These are phyloP conservation scores for Geosmithia putterillii DNA, from an alignment of 2,329 filamentous ascomycete species.

Conservation along the genomic window DNA sequence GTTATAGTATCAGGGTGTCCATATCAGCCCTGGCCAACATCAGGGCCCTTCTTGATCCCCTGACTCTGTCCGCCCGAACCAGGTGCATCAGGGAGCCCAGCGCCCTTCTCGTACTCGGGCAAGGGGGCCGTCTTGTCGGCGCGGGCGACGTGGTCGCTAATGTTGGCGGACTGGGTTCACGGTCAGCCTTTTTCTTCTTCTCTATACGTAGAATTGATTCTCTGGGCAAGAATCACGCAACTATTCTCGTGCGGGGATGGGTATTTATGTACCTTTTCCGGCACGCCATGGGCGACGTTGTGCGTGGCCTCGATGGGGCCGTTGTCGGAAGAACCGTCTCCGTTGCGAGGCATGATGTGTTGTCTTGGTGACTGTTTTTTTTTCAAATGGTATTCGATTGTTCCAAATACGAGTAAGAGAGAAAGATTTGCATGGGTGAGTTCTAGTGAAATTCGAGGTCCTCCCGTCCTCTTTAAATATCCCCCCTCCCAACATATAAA, in stretches of 20 bases:
- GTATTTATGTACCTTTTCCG: conserved; percentile 18
- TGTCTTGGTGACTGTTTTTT: not conserved
- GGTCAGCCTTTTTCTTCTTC: not conserved
- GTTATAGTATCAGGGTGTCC: too few species aligned
- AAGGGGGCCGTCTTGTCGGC: conserved; percentile 36
- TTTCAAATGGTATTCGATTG: too few species aligned
- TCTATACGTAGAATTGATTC: not conserved
- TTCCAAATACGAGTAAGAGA: too few species aligned
- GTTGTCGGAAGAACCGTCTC: conserved; percentile 35
- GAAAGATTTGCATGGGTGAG: too few species aligned
- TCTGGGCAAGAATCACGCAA: too few species aligned
- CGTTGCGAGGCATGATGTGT: conserved; percentile 34
- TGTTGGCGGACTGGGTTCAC: conserved; percentile 11
- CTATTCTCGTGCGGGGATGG: too few species aligned
- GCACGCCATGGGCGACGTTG: conserved; percentile 28
- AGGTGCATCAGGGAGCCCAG: conserved; percentile 21
- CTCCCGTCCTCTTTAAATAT: too few species aligned
- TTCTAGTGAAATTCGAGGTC: too few species aligned
- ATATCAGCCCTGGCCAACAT: conserved; percentile 29
- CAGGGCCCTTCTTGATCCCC: conserved; percentile 24
- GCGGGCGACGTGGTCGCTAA: conserved; percentile 26
- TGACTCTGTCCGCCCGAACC: conserved; percentile 32
- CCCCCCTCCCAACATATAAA: too few species aligned
- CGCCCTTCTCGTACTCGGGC: conserved; percentile 33
- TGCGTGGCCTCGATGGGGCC: conserved; percentile 24